Conservation (phyloP, 257 asterid species). For the Solanum arcanum region DNA sequence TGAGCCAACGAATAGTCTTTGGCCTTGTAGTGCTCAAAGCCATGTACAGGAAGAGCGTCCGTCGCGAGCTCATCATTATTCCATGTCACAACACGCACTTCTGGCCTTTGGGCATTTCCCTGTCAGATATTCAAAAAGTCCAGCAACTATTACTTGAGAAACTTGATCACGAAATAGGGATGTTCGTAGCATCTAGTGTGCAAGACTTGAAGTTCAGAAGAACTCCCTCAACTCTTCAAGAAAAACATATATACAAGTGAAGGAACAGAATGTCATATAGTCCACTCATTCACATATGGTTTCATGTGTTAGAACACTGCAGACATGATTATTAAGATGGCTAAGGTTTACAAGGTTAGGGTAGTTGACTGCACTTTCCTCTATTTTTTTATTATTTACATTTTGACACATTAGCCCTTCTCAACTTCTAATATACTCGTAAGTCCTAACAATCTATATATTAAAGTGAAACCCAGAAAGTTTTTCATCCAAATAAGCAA, state of each 20-base stretch:
- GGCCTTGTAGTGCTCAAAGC: conserved; percentile 98
- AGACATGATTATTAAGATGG: not conserved
- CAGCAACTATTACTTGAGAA: not conserved
- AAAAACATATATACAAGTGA: not conserved
- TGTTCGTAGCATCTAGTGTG: not conserved
- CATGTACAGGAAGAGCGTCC: conserved; percentile 89
- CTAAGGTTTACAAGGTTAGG: not conserved
- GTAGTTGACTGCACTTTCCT: not conserved
- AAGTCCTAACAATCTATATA: not conserved
- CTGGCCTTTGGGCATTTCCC: conserved; percentile 99
- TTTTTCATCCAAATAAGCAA: not conserved
- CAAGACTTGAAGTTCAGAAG: not conserved
- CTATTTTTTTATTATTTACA: not conserved
- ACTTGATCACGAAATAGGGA: not conserved
- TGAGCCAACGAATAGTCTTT: conserved; percentile 94
- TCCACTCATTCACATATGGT: not conserved
- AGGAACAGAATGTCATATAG: not conserved
- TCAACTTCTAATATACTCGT: not conserved
- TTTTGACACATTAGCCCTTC: not conserved
- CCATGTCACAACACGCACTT: conserved; percentile 94
- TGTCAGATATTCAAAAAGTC: conserved; percentile 9
- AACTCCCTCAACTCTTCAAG: not conserved
- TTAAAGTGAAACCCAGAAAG: not conserved
- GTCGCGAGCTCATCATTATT: conserved; percentile 91
- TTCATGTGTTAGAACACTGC: not conserved